These are phyloP conservation scores for Benincasa hispida DNA, from an alignment of 306 rosid genomes.

Conservation along the genomic window DNA sequence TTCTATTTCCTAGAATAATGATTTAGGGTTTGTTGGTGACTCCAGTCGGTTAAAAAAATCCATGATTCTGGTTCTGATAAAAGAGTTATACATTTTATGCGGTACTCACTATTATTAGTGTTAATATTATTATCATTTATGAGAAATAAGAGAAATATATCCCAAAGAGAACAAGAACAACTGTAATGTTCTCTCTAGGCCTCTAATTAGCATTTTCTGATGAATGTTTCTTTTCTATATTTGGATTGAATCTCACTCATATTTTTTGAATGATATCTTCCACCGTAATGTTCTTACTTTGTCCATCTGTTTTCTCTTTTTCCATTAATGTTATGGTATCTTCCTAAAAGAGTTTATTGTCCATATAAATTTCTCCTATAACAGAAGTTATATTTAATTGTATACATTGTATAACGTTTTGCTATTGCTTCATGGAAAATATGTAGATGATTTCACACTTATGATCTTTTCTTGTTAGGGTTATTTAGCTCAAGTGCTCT, in stretches of 20 bases:
- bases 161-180: no score
- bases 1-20: no score
- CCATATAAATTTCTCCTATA: background rate
- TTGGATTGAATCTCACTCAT: background rate
- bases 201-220: background rate
- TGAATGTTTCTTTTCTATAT: background rate
- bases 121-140: no score
- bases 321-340: background rate
- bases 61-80: no score
- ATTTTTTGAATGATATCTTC: background rate
- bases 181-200: background rate
- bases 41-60: no score
- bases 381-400: background rate
- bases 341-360: background rate
- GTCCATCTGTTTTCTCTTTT: background rate
- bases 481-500: conserved; percentile 84
- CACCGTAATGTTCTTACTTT: background rate
- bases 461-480: conserved; percentile 40
- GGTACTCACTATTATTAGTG: no score
- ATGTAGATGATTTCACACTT: background rate
- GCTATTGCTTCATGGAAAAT: background rate
- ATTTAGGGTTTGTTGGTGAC: no score
- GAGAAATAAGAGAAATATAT: no score
- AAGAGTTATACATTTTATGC: no score
- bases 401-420: background rate